Evolutionary conservation across 768 basidiomycete species (phyloP), one percentile per base, ranked within the genome.

Genomic region (Lactifluus volemus): DNA sequence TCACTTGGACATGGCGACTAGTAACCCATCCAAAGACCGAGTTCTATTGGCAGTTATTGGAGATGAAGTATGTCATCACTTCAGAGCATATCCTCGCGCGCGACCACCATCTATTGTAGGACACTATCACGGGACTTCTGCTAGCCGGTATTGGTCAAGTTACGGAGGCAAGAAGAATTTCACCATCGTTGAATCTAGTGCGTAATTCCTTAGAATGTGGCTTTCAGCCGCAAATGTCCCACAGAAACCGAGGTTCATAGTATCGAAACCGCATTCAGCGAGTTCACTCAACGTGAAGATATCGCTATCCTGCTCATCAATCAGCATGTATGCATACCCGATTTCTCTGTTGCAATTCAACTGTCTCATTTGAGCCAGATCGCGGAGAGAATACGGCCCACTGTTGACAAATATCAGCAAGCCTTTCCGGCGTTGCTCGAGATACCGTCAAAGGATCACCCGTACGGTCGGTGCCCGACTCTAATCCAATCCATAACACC

Each of bases 371-470:
- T 29, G 64, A 53, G 65, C 9, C 71, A 98, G 97, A 80, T 98
- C 68, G 97, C 97, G 62, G 97, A 98, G 78, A 92, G 90, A 79
- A 99, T 99, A 64, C 79, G 97, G 41, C 92, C 92, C 0, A 84
- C 89, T 1, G 92, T 99, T 12, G 97, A 99, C 74, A 85, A 86
- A 68, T 99, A 99, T 73, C 86, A 92, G 65, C 90, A 94, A 73
- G 85, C 96, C 0, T 99, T 99, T 77, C 97, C 97, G 21, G 93
- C 97, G 0, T 76, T 99, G 44, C 83, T 99, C 15, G 97, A 99
- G 74, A 98, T 99, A 63, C 97, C 97, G 29, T 94, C 92, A 58
- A 98, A 98, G 73, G 96, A 98, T 70, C 94, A 97, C 73, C 96
- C 96, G 39, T 98, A 98, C 68, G 95, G 96, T 96, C 56, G 60